Conservation (phyloP, 169 alveolate genomes). For the Theileria parva region DNA sequence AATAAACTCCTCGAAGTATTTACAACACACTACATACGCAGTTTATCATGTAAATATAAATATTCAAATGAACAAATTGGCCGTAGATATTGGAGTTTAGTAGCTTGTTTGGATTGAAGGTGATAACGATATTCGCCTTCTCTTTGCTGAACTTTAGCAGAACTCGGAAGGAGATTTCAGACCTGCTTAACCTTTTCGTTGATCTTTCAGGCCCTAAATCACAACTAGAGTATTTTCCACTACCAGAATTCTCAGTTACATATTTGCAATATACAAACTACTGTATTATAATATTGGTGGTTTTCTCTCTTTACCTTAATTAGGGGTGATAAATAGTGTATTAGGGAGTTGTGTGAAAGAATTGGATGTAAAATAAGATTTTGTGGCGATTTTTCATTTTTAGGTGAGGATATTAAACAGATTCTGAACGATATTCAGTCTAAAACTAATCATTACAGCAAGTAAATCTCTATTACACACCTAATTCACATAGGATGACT, state of each 20-base stretch:
- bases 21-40: background rate
- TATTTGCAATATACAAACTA: background rate
- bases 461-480: conserved; percentile 36
- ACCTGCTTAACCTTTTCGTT: conserved; percentile 25
- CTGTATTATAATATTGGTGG: too few relatives aligned
- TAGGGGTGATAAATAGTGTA: background rate
- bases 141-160: conserved; percentile 83
- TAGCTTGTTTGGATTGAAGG: conserved; percentile 70
- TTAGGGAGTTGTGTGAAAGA: conserved; percentile 59
- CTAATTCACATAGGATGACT: conserved; percentile 12
- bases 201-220: conserved; percentile 1
- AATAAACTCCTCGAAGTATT: conserved; percentile 46
- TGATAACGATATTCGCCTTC: conserved; percentile 82
- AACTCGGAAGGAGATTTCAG: conserved; percentile 28
- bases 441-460: conserved; percentile 56
- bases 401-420: conserved; percentile 59
- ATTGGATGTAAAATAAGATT: conserved; percentile 59
- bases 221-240: conserved; percentile 4
- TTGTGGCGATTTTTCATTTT: conserved; percentile 70
- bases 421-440: conserved; percentile 60
- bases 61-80: background rate
- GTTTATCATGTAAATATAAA: background rate
- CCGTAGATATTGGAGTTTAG: conserved; percentile 75
- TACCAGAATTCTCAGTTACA: background rate
- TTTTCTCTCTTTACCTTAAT: background rate